Evolutionary conservation across 495 filamentous ascomycete genomes (phyloP).

Genomic region (Podospora pseudopauciseta): DNA sequence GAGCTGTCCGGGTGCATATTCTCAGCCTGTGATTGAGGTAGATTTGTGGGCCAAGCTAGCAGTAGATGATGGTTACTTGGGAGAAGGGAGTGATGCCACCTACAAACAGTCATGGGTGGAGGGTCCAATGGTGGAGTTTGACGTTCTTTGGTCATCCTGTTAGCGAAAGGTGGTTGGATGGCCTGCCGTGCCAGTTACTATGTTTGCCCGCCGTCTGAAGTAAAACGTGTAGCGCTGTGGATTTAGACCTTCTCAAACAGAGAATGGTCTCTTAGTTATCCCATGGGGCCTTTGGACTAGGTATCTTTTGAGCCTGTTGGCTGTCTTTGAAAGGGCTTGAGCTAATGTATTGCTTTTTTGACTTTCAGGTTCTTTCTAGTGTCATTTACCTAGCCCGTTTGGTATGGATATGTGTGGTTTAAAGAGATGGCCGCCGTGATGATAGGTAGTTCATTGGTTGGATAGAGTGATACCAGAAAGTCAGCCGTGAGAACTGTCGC

Average conservation of each 20-base stretch:
- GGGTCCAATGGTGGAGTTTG: not conserved
- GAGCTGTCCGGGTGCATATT: not conserved
- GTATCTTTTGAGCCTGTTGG: too few relatives aligned
- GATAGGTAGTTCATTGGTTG: not conserved
- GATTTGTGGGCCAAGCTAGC: not conserved
- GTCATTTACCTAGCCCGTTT: too few relatives aligned
- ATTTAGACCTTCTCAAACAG: too few relatives aligned
- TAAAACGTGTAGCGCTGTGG: too few relatives aligned
- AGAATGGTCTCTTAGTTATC: too few relatives aligned
- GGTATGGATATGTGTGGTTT: too few relatives aligned
- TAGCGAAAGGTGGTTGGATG: not conserved
- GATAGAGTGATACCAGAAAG: too few relatives aligned
- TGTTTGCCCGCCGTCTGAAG: too few relatives aligned
- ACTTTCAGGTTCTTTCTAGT: too few relatives aligned
- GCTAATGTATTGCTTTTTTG: too few relatives aligned
- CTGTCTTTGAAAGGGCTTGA: too few relatives aligned
- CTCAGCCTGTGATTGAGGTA: not conserved
- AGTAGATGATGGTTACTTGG: not conserved
- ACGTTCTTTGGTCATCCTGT: not conserved
- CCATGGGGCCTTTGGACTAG: too few relatives aligned
- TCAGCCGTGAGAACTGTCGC: not conserved
- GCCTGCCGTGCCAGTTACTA: not conserved
- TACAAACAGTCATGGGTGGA: not conserved
- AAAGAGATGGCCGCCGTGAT: not conserved
- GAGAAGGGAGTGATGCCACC: not conserved